Base-by-base conservation (phyloP, 225 moss, liverwort and hornwort species). In the Physcomitrellopsis africana region DNA sequence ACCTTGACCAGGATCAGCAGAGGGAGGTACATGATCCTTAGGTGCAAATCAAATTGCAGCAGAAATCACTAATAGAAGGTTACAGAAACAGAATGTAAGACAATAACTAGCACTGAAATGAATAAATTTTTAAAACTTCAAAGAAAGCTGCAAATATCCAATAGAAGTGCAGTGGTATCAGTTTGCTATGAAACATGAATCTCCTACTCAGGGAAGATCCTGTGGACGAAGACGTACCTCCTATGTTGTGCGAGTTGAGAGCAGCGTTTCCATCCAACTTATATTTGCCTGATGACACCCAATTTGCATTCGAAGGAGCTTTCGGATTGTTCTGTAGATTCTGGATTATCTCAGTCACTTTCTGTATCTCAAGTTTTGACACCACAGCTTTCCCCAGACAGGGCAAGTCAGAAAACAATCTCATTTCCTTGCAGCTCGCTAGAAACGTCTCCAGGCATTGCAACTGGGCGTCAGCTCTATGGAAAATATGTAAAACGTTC, bases 281-380 rank as follows among this genome's bases (percentile, higher is more conserved):
- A 18, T 69, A 37, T 16, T 59, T 72, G 60, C 72, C 73, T n/a
- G 70, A 70, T 26, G 80, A 77, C 60, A 29, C 58, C 41, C 71
- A 77, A 45, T 74, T 77, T 6, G 60, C 47, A 1, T 23, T 60
- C 29, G 71, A 65, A 29, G 71, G 65, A 51, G 23, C 32, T n/a
- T n/a, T 55, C 9, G 84, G 72, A 9, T 71, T 32, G 37, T 27
- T 66, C 66, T 60, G 70, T 23, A 63, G 56, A 42, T 11, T 60
- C 73, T 76, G 82, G 29, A 87, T 82, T 11, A 73, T 66, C 68
- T 73, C 80, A 62, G 77, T 82, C 75, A 89, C 19, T 67, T 81
- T 81, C 59, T 80, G 72, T 15, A 87, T 72, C 48, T 89, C 84
- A 14, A 41, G 13, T 58, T 81, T 80, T 42, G 69, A 76, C 51